Base-by-base conservation (phyloP, 2,329 filamentous ascomycete species). In the Cladobotryum protrusum region DNA sequence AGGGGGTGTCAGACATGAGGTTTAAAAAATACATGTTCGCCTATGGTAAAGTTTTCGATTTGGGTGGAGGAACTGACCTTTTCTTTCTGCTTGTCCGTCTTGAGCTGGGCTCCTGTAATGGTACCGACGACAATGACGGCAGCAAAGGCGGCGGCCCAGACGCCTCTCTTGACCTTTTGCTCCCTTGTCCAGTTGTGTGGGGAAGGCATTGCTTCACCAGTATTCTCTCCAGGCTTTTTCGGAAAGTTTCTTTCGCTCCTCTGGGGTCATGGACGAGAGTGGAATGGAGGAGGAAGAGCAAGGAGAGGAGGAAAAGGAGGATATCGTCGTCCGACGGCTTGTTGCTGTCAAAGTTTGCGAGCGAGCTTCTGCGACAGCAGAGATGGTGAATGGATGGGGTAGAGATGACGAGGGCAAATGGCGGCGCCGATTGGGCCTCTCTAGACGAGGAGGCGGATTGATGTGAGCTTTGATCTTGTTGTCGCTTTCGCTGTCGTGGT, bases 51-150 rank as follows among this genome's bases (percentile, higher is more conserved):
- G n/a, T n/a, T n/a, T n/a, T n/a, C 8, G 6, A 13, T 54, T 60
- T 7, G 45, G 4, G 6, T 6, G 47, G 12, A 24, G 29, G 11
- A 6, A 20, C 50, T 50, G 52, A 75, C 74, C 58, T 73, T 62
- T 54, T 67, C 63, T 56, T 69, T 75, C 54, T 78, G 72, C 51
- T 70, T 65, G 52, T 75, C 71, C 43, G 69, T 68, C 63, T 77
- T 77, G 42, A 78, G 59, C 42, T 72, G 71, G 6, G 75, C 75
- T 46, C 75, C 75, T 49, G 75, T 76, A 43, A 74, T 65, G 41
- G 71, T 62, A 51, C 74, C 74, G 32, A 75, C 72, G 52, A 71
- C 64, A 52, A 75, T 68, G 50, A 75, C 68, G 52, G 72, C 73
- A 3, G 68, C 71, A 53, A 75, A 69, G 33, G 72, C 73, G 33